Evolutionary conservation across 805 yeast species (phyloP).

Genomic region (Candida ficus): DNA sequence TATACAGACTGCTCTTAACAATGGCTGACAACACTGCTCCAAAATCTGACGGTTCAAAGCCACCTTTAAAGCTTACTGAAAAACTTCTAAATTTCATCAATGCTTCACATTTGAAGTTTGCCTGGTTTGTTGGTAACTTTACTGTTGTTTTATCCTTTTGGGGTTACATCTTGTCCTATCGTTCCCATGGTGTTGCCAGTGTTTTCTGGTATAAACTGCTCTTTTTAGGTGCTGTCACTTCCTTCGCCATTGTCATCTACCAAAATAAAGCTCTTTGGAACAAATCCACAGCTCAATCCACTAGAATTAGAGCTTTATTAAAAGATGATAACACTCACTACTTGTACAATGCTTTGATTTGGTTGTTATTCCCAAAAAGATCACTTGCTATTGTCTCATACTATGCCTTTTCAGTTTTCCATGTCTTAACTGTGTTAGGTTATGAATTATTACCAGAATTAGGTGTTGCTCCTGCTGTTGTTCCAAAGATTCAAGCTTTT

Average conservation of each 20-base stretch:
- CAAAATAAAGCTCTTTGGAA: slow-evolving; percentile 39
- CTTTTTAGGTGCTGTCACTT: slow-evolving; percentile 58
- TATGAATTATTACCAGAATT: slow-evolving; percentile 62
- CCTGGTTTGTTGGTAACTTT: slow-evolving; percentile 70
- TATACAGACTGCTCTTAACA: too few species aligned
- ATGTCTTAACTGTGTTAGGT: slow-evolving; percentile 66
- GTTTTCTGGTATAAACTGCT: slow-evolving; percentile 51
- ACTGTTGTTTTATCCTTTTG: slow-evolving; percentile 37
- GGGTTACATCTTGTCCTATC: slow-evolving; percentile 33
- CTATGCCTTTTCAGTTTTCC: slow-evolving; percentile 74
- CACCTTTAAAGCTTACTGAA: neutral
- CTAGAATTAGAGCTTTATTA: slow-evolving; percentile 28
- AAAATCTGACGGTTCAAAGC: too few species aligned
- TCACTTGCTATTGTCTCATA: slow-evolving; percentile 69
- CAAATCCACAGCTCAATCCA: slow-evolving; percentile 20
- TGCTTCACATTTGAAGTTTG: slow-evolving; percentile 47
- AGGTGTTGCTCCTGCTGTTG: slow-evolving; percentile 21
- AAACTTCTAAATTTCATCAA: slow-evolving; percentile 4
- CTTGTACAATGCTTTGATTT: slow-evolving; percentile 48
- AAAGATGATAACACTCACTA: slow-evolving; percentile 74
- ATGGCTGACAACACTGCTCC: too few species aligned
- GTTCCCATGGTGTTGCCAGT: slow-evolving; percentile 31
- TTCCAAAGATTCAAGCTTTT: slow-evolving; percentile 35
- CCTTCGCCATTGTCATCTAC: slow-evolving; percentile 71
- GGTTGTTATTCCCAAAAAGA: slow-evolving; percentile 54